Percentiles rank a stretch among this genome's conserved stretches.
These are phyloP conservation scores for Cyanidium caldarium DNA, from an alignment of 23 red algal genomes.

Conservation along the genomic window DNA sequence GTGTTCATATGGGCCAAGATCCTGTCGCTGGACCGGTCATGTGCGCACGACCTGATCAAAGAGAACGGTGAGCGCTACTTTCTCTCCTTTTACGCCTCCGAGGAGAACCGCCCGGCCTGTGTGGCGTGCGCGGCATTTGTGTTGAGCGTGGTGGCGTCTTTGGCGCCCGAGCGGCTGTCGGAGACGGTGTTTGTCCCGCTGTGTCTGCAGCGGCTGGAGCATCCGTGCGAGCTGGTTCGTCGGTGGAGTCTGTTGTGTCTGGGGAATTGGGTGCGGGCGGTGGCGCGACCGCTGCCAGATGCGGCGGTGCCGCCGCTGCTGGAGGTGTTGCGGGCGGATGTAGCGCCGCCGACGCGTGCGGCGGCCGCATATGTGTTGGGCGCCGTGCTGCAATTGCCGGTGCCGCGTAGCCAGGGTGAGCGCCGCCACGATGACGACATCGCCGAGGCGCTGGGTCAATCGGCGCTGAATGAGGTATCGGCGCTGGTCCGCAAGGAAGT, in stretches of 20 bases:
- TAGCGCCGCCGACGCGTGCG: background rate
- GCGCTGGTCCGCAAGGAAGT: background rate
- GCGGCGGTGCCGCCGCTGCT: background rate
- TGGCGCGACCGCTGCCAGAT: background rate
- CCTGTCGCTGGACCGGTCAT: conserved; percentile 56
- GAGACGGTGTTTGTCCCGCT: background rate
- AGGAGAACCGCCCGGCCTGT: conserved; percentile 23
- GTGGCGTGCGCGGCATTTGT: conserved; percentile 61
- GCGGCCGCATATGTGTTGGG: background rate
- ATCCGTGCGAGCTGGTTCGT: background rate
- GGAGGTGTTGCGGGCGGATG: background rate
- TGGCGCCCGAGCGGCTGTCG: background rate
- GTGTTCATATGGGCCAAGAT: conserved; percentile 99
- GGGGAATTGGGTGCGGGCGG: background rate
- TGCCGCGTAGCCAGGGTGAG: too few relatives aligned
- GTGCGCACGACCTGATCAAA: conserved; percentile 45
- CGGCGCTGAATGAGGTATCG: background rate
- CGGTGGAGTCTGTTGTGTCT: conserved; percentile 3
- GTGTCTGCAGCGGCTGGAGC: background rate
- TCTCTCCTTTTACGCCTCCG: conserved; percentile 22
- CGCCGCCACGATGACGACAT: background rate
- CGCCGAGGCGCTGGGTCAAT: background rate
- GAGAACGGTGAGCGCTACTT: conserved; percentile 56
- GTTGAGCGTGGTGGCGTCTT: conserved; percentile 29
- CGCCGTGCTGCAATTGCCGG: background rate